These are phyloP conservation scores for Xylaria nigripes DNA, from an alignment of 495 filamentous ascomycete genomes.

Conservation along the genomic window DNA sequence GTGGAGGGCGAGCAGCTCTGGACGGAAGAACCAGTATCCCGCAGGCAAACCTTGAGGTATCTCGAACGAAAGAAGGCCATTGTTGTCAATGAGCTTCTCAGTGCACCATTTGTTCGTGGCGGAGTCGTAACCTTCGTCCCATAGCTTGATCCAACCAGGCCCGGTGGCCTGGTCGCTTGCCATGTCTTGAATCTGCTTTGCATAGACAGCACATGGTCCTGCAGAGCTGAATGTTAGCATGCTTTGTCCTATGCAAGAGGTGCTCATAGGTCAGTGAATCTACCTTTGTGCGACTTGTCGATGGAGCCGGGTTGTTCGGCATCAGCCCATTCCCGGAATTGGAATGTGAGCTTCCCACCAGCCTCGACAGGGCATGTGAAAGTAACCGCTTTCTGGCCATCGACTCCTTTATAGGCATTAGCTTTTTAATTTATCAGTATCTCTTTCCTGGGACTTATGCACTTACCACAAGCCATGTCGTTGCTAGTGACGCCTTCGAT, in stretches of 20 bases:
- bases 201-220: conserved; percentile 61
- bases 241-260: not conserved
- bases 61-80: conserved; percentile 52
- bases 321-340: conserved; percentile 56
- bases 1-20: conserved; percentile 63
- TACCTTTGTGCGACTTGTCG: conserved; percentile 54
- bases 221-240: not conserved
- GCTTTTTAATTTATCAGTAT: not conserved
- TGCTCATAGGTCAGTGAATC: not conserved
- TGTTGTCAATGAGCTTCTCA: conserved; percentile 53
- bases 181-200: conserved; percentile 51
- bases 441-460: not conserved
- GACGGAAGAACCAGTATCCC: conserved; percentile 61
- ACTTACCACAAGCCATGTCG: conserved; percentile 65
- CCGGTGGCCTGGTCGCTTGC: conserved; percentile 41
- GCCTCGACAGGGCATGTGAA: conserved; percentile 49
- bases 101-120: conserved; percentile 54
- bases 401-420: conserved; percentile 29
- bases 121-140: conserved; percentile 53
- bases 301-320: conserved; percentile 45
- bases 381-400: conserved; percentile 47
- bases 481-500: conserved; percentile 42
- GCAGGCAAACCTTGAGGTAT: conserved; percentile 52
- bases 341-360: conserved; percentile 51
- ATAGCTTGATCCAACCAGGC: conserved; percentile 76